phyloP scores from a whole-genome alignment of 352 stramenopile genomes.

The Globisporangium splendens region DNA sequence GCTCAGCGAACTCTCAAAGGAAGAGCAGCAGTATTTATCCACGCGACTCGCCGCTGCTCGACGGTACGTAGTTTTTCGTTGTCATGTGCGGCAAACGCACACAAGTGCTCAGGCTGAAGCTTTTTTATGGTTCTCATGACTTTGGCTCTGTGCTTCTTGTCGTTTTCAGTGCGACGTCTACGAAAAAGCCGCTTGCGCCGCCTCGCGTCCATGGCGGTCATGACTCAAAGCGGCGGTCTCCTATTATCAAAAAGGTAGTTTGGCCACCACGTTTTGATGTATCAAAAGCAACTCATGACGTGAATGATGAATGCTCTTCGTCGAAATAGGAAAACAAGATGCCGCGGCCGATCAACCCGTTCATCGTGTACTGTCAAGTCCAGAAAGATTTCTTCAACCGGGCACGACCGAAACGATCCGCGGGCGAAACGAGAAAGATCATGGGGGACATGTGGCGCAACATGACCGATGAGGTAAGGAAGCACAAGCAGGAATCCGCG shows the following conservation, averaged over 20 bases:
- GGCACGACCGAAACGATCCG: conserved; percentile 49
- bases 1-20: conserved; percentile 61
- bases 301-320: too few relatives aligned
- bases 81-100: background rate
- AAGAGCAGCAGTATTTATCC: conserved; percentile 69
- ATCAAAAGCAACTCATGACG: too few relatives aligned
- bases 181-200: conserved; percentile 28
- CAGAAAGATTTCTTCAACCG: conserved; percentile 63
- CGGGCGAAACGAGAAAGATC: conserved; percentile 72
- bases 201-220: conserved; percentile 22
- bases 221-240: conserved; percentile 16
- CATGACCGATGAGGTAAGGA: conserved; percentile 57
- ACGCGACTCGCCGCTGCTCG: conserved; percentile 31
- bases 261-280: too few relatives aligned
- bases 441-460: conserved; percentile 84
- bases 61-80: conserved; percentile 24
- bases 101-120: background rate
- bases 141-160: background rate
- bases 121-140: background rate
- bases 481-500: background rate
- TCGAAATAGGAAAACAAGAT: conserved; percentile 30
- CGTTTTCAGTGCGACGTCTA: conserved; percentile 32
- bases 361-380: conserved; percentile 82
- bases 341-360: conserved; percentile 72
- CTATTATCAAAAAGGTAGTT: too few relatives aligned